Conservation (phyloP, 2,329 filamentous ascomycete genomes). For the Diplodia scrobiculata region DNA sequence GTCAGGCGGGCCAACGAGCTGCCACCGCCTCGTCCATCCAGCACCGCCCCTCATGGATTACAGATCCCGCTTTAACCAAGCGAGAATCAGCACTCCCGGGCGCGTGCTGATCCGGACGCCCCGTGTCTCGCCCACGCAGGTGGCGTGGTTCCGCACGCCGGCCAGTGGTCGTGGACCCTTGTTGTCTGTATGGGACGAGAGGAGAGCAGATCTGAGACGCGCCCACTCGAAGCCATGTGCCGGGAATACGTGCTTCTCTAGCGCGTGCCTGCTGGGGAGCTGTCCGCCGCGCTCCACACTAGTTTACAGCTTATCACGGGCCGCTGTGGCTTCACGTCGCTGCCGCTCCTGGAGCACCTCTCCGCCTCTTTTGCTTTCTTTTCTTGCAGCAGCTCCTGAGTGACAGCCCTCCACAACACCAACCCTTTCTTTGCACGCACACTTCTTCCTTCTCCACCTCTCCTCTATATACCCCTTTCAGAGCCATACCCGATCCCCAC, state of each 20-base stretch:
- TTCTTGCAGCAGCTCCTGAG: neutral
- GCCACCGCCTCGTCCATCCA: neutral
- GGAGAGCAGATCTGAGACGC: slow-evolving; percentile 1
- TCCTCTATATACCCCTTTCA: no score
- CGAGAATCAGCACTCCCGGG: neutral
- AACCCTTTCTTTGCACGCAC: neutral
- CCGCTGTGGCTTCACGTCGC: slow-evolving; percentile 13
- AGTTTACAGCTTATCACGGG: slow-evolving; percentile 20
- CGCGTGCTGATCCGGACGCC: neutral
- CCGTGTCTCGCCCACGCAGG: neutral
- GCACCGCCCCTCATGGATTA: neutral
- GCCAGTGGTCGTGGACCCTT: neutral
- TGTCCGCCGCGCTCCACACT: neutral
- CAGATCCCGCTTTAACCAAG: slow-evolving; percentile 9
- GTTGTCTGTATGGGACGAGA: neutral
- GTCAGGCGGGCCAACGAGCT: slow-evolving; percentile 13
- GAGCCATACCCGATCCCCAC: neutral
- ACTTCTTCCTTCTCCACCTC: neutral
- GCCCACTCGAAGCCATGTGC: slow-evolving; percentile 6
- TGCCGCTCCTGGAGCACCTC: neutral
- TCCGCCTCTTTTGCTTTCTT: neutral
- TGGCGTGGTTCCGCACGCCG: slow-evolving; percentile 1
- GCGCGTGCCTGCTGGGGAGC: neutral
- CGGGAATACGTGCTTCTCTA: neutral
- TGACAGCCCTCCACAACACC: no score